Percentiles rank a stretch among this genome's conserved stretches.
These are phyloP conservation scores for Hippophae tibetana DNA, from an alignment of 306 rosid genomes.

Conservation along the genomic window DNA sequence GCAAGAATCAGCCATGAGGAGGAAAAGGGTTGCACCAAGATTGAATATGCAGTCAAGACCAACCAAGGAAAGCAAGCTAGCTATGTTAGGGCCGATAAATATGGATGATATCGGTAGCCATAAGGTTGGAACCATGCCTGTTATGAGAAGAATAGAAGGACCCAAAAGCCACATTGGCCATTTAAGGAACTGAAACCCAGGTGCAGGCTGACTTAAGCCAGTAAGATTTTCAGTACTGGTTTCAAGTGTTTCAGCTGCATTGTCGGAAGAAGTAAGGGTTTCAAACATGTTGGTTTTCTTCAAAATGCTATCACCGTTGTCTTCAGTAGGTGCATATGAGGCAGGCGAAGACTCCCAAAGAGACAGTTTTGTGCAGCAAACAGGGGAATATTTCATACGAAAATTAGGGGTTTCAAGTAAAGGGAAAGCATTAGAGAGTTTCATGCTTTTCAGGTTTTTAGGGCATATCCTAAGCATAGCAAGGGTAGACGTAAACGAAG, in stretches of 20 bases:
- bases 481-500: conserved; percentile 18
- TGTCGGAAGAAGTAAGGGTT: conserved; percentile 33
- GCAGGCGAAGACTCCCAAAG: conserved; percentile 67
- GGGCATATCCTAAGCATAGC: conserved; percentile 18
- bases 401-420: conserved; percentile 18
- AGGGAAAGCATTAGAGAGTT: conserved; percentile 27
- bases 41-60: conserved; percentile 89
- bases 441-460: conserved; percentile 24
- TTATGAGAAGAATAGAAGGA: conserved; percentile 64
- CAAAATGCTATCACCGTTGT: conserved; percentile 36
- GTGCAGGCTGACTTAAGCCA: conserved; percentile 30
- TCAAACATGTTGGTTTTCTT: conserved; percentile 44
- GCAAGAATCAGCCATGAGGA: conserved; percentile 88
- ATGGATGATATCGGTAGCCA: conserved; percentile 82
- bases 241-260: conserved; percentile 29
- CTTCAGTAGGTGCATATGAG: conserved; percentile 35
- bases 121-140: conserved; percentile 83
- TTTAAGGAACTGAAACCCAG: conserved; percentile 52
- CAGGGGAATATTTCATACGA: conserved; percentile 24
- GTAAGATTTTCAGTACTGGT: conserved; percentile 23
- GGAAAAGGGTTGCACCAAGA: conserved; percentile 84
- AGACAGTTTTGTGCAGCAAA: conserved; percentile 51
- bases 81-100: conserved; percentile 71
- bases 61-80: conserved; percentile 73
- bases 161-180: conserved; percentile 95